These are phyloP conservation scores for Thielaviopsis ethacetica DNA, from an alignment of 2,329 filamentous ascomycete genomes.

Conservation along the genomic window DNA sequence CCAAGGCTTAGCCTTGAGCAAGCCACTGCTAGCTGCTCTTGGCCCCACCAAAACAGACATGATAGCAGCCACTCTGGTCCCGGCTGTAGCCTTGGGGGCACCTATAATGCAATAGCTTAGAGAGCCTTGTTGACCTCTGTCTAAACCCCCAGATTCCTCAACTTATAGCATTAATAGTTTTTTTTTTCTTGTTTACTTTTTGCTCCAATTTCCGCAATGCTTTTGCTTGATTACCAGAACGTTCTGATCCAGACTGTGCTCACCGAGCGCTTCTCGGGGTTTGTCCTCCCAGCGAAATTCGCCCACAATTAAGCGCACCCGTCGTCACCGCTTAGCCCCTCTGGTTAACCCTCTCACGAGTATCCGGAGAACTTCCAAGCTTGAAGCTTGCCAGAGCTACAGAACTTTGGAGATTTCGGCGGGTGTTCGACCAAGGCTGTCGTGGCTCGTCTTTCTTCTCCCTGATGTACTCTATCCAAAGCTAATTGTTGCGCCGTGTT, in stretches of 20 bases:
- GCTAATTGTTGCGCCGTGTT: not conserved
- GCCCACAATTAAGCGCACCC: slow-evolving; percentile 1
- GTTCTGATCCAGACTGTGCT: slow-evolving; percentile 92
- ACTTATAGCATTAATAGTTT: not conserved
- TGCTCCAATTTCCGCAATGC: slow-evolving; percentile 35
- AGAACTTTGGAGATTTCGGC: not conserved
- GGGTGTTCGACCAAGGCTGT: not conserved
- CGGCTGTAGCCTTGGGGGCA: slow-evolving; percentile 3
- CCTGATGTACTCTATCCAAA: not conserved
- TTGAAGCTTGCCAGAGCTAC: not conserved
- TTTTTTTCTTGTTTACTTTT: not conserved
- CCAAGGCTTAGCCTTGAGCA: not conserved
- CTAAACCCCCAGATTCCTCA: not conserved
- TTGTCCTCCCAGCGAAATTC: slow-evolving; percentile 18
- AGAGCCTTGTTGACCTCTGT: slow-evolving; percentile 5
- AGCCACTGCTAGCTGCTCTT: slow-evolving; percentile 5
- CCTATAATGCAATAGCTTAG: not conserved
- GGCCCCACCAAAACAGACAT: slow-evolving; percentile 8
- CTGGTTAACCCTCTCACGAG: slow-evolving; percentile 1
- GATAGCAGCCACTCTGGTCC: slow-evolving; percentile 7
- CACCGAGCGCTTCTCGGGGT: slow-evolving; percentile 87
- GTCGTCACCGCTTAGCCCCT: slow-evolving; percentile 7
- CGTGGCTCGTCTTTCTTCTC: not conserved
- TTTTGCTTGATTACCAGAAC: slow-evolving; percentile 98
- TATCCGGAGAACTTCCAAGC: slow-evolving; percentile 10